Conservation (phyloP, 176 grass and related monocot species). For the Ensete glaucum region DNA sequence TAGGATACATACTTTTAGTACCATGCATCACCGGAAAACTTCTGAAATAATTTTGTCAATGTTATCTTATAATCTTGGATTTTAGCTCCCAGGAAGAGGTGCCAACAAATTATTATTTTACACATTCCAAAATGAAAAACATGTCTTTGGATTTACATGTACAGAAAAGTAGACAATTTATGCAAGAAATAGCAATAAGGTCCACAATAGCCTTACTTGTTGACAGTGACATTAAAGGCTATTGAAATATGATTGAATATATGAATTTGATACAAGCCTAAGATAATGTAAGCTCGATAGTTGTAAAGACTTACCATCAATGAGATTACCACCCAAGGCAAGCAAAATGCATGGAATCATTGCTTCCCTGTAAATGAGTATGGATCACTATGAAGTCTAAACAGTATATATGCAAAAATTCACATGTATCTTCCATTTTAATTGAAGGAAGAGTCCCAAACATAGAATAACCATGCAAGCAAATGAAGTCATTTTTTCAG, state of each 20-base stretch:
- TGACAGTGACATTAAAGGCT: too few species aligned
- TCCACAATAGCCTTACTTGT: too few species aligned
- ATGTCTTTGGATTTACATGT: too few species aligned
- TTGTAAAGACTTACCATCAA: conserved; percentile 63
- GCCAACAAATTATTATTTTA: background rate
- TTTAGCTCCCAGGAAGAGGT: background rate
- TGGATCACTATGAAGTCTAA: too few species aligned
- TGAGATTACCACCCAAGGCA: conserved; percentile 96
- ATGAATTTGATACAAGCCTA: background rate
- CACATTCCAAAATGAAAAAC: too few species aligned
- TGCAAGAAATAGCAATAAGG: too few species aligned
- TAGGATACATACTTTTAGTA: background rate
- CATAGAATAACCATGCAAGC: background rate
- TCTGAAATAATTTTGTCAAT: background rate
- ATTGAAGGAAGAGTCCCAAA: background rate
- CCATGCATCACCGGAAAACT: background rate
- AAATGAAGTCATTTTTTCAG: background rate
- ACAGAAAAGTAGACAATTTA: too few species aligned
- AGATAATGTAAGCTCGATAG: background rate
- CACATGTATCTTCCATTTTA: background rate
- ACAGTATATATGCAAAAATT: too few species aligned
- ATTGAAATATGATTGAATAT: background rate
- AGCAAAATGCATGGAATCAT: conserved; percentile 99
- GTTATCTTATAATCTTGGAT: background rate
- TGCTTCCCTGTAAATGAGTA: conserved; percentile 49